Conservation (phyloP, 305 asterid species). For the Salvia sclarea region DNA sequence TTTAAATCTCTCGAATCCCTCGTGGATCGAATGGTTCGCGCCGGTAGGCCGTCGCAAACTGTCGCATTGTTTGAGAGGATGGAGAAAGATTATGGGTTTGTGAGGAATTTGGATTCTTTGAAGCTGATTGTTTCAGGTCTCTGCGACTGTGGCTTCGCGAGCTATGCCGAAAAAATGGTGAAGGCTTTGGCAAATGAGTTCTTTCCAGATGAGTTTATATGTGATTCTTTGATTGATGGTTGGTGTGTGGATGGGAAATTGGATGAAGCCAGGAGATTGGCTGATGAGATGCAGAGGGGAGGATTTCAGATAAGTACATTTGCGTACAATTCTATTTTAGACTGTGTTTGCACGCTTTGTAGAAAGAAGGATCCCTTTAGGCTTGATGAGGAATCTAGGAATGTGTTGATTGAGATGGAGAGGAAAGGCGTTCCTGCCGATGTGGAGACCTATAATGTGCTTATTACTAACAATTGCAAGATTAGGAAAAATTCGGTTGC, state of each 20-base stretch:
- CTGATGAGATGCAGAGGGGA: constrained; percentile 75
- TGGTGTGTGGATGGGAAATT: constrained; percentile 81
- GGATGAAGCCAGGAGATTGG: constrained; percentile 69
- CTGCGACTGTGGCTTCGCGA: constrained; percentile 70
- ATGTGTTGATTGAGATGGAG: constrained; percentile 71
- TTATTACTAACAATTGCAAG: constrained; percentile 72
- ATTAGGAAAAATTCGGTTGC: constrained; percentile 76
- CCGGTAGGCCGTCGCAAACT: constrained; percentile 65
- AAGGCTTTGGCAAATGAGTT: constrained; percentile 73
- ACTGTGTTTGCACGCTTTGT: constrained; percentile 75
- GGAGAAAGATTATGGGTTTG: constrained; percentile 73
- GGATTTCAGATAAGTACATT: constrained; percentile 65
- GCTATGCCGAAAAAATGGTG: constrained; percentile 87
- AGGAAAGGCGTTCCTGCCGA: constrained; percentile 68
- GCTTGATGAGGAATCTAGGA: constrained; percentile 49
- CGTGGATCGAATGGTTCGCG: constrained; percentile 77
- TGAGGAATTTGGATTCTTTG: constrained; percentile 54
- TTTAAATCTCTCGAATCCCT: constrained; percentile 56
- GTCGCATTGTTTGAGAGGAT: constrained; percentile 70
- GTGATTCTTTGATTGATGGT: constrained; percentile 68
- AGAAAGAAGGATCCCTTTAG: constrained; percentile 76
- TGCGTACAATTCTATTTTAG: constrained; percentile 71
- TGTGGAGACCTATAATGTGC: constrained; percentile 77
- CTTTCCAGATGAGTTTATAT: constrained; percentile 73
- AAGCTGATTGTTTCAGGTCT: constrained; percentile 61